A percentile compares a stretch with the other conserved stretches of the same genome.
phyloP scores from a whole-genome alignment of 2,329 filamentous ascomycete genomes.

The Chrysoporthe austroafricana region DNA sequence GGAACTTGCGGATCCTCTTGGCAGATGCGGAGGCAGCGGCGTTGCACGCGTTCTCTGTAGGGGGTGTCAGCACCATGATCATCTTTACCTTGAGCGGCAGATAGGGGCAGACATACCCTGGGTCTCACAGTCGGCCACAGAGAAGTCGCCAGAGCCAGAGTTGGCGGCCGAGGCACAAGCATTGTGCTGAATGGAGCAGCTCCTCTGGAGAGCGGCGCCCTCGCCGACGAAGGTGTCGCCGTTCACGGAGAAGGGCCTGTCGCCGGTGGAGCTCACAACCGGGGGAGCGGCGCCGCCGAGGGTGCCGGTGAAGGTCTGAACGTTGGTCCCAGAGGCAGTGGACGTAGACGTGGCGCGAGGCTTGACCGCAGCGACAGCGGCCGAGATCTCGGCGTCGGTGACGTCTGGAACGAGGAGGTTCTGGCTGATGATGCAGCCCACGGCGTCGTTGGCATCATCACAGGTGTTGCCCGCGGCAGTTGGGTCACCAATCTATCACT shows the following conservation, averaged over 20 bases:
- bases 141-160: slow-evolving; percentile 43
- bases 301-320: slow-evolving; percentile 51
- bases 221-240: slow-evolving; percentile 56
- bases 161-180: slow-evolving; percentile 54
- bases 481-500: slow-evolving; percentile 38
- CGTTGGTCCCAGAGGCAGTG: slow-evolving; percentile 37
- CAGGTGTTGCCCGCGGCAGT: slow-evolving; percentile 59
- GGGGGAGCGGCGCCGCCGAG: slow-evolving; percentile 48
- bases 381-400: slow-evolving; percentile 55
- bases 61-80: neutral
- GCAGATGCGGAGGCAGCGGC: slow-evolving; percentile 31
- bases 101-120: slow-evolving; percentile 34
- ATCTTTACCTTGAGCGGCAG: neutral
- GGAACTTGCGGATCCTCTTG: slow-evolving; percentile 33
- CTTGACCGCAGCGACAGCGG: slow-evolving; percentile 46
- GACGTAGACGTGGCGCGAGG: slow-evolving; percentile 18
- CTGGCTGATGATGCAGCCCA: slow-evolving; percentile 60
- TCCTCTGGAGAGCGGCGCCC: slow-evolving; percentile 50
- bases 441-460: slow-evolving; percentile 50
- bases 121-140: slow-evolving; percentile 46
- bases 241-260: slow-evolving; percentile 56
- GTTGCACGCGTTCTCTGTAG: slow-evolving; percentile 41
- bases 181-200: slow-evolving; percentile 56
- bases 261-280: slow-evolving; percentile 42
- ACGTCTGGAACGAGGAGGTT: slow-evolving; percentile 59